These are phyloP conservation scores for Bipolaris cookei DNA, from an alignment of 2,329 filamentous ascomycete genomes.

Conservation along the genomic window DNA sequence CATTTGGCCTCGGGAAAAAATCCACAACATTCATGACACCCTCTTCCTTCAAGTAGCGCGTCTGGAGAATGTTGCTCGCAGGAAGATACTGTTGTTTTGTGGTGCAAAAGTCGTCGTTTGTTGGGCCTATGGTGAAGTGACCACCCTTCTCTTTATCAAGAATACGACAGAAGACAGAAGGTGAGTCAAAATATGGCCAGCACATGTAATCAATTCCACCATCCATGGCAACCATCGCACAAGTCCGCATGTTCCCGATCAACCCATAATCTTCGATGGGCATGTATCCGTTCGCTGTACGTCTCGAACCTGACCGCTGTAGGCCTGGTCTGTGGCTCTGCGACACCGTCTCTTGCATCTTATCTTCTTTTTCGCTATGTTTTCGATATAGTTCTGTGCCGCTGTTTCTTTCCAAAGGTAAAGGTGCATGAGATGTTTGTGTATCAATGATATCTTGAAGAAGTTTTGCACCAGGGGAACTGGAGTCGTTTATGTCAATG, in stretches of 20 bases:
- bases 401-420: constrained; percentile 15
- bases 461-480: constrained; percentile 13
- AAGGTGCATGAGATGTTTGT: constrained; percentile 8
- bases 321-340: constrained; percentile 13
- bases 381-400: constrained; percentile 18
- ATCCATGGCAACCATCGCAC: constrained; percentile 46
- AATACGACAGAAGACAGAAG: constrained; percentile 75
- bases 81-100: constrained; percentile 81
- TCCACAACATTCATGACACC: constrained; percentile 76
- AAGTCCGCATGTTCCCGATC: constrained; percentile 81
- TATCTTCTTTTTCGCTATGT: constrained; percentile 10
- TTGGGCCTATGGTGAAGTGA: constrained; percentile 68
- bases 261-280: constrained; percentile 73
- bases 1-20: constrained; percentile 74
- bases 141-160: constrained; percentile 77
- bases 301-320: constrained; percentile 26
- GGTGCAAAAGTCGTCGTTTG: constrained; percentile 61
- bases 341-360: constrained; percentile 24
- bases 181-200: constrained; percentile 78
- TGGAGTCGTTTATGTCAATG: constrained; percentile 1
- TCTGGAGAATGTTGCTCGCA: constrained; percentile 76
- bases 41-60: constrained; percentile 76
- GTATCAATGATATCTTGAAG: constrained; percentile 22
- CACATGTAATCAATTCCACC: constrained; percentile 59
- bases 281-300: constrained; percentile 38